Conservation (phyloP, 257 asterid genomes). For the Solanum raphanifolium region DNA sequence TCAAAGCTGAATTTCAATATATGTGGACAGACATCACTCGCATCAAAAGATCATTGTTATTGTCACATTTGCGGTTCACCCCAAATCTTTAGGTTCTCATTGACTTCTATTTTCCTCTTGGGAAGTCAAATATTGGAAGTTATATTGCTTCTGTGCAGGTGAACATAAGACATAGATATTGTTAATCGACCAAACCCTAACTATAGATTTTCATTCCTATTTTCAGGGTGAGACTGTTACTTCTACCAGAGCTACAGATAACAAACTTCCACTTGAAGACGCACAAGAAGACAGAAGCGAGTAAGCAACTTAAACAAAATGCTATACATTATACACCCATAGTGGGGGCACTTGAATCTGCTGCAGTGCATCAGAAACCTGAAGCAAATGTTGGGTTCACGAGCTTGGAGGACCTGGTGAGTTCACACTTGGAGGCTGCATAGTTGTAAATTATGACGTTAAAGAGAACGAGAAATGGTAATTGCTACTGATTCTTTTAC, state of each 20-base stretch:
- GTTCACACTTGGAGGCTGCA: background rate
- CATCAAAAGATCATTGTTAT: background rate
- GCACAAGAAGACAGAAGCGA: background rate
- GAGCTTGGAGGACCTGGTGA: background rate
- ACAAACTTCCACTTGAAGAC: background rate
- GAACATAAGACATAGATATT: background rate
- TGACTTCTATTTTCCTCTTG: background rate
- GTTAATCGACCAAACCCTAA: background rate
- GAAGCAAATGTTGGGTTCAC: background rate
- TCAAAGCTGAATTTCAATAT: background rate
- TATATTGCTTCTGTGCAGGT: background rate
- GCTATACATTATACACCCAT: background rate
- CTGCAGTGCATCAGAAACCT: background rate
- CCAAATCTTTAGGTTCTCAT: background rate
- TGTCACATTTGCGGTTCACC: background rate
- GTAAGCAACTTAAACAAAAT: background rate
- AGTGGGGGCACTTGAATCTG: background rate
- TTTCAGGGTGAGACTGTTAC: slow-evolving; percentile 13
- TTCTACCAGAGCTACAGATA: slow-evolving; percentile 3
- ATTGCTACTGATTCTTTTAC: background rate
- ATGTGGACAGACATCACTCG: background rate
- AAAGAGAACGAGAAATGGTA: background rate
- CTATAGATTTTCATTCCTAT: background rate
- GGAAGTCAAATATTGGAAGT: background rate
- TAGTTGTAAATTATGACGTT: background rate